Conservation (phyloP, 352 stramenopile genomes). For the Phytophthora colocasiae region DNA sequence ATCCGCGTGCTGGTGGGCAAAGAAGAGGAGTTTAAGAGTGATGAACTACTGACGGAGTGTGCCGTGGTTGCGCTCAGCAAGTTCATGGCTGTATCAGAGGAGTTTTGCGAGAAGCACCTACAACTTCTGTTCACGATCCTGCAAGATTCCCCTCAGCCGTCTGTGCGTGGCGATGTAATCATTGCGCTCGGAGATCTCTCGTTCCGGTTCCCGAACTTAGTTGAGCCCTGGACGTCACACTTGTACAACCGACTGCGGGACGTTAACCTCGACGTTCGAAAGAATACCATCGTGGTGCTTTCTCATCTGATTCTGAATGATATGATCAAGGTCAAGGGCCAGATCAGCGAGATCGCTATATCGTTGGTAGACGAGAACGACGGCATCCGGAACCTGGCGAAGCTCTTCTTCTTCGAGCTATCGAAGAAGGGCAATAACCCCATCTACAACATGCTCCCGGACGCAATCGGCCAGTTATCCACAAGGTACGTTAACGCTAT, state of each 20-base stretch:
- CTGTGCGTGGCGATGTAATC: slow-evolving; percentile 95
- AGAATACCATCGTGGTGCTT: slow-evolving; percentile 98
- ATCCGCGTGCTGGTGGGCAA: slow-evolving; percentile 82
- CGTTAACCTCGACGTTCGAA: slow-evolving; percentile 90
- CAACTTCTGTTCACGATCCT: slow-evolving; percentile 96
- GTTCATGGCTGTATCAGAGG: slow-evolving; percentile 97
- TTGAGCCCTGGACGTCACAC: slow-evolving; percentile 98
- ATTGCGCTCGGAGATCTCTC: slow-evolving; percentile 97
- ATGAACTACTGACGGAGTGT: slow-evolving; percentile 90
- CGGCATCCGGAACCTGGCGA: slow-evolving; percentile 93
- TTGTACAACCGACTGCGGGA: slow-evolving; percentile 96
- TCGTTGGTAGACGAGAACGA: slow-evolving; percentile 94
- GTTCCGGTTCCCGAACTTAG: slow-evolving; percentile 97
- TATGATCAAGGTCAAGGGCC: slow-evolving; percentile 99
- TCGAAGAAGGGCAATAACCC: slow-evolving; percentile 97
- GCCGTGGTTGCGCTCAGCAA: slow-evolving; percentile 97
- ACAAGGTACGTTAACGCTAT: slow-evolving; percentile 49
- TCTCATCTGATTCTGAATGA: slow-evolving; percentile 99
- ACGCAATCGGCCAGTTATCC: slow-evolving; percentile 95
- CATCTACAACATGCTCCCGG: slow-evolving; percentile 99
- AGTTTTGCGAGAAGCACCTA: slow-evolving; percentile 96
- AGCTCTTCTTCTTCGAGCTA: slow-evolving; percentile 97
- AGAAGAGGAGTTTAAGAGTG: slow-evolving; percentile 64
- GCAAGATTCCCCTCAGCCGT: slow-evolving; percentile 66
- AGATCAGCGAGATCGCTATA: slow-evolving; percentile 95